Percentiles rank a stretch among this genome's conserved stretches.
Evolutionary conservation across 139 green algal species (phyloP).

Genomic region (Chlorella sp.): DNA sequence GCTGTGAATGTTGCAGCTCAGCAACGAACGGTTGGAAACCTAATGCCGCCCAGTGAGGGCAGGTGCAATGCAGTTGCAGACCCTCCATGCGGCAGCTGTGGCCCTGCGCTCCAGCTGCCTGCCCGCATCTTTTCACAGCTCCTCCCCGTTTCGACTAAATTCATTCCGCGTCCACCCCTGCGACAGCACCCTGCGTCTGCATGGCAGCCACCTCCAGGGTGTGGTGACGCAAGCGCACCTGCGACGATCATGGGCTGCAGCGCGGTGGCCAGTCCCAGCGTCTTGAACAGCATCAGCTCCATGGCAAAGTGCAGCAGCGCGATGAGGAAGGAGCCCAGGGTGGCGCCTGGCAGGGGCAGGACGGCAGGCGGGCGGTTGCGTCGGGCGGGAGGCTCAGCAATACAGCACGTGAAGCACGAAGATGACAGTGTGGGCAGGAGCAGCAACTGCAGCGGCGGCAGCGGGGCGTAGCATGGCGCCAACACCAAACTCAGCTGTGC

Average conservation of each 20-base stretch:
- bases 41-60: too few relatives aligned
- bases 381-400: neutral
- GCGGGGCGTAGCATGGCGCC: too few relatives aligned
- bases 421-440: neutral
- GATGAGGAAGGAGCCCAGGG: conserved; percentile 79
- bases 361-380: neutral
- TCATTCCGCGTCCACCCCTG: too few relatives aligned
- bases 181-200: too few relatives aligned
- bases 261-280: conserved; percentile 65
- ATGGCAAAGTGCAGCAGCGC: conserved; percentile 77
- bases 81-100: neutral
- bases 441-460: neutral
- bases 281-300: conserved; percentile 80
- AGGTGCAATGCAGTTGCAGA: neutral
- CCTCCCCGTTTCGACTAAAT: too few relatives aligned
- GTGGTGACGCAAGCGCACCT: too few relatives aligned
- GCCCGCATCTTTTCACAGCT: neutral
- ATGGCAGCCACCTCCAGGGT: too few relatives aligned
- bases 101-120: neutral
- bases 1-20: neutral
- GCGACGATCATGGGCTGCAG: conserved; percentile 75
- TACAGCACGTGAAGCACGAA: neutral
- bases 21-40: neutral
- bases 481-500: too few relatives aligned
- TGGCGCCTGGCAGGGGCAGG: conserved; percentile 60